These are phyloP conservation scores for Fusarium lyarnte DNA, from an alignment of 2,329 filamentous ascomycete genomes.

Conservation along the genomic window DNA sequence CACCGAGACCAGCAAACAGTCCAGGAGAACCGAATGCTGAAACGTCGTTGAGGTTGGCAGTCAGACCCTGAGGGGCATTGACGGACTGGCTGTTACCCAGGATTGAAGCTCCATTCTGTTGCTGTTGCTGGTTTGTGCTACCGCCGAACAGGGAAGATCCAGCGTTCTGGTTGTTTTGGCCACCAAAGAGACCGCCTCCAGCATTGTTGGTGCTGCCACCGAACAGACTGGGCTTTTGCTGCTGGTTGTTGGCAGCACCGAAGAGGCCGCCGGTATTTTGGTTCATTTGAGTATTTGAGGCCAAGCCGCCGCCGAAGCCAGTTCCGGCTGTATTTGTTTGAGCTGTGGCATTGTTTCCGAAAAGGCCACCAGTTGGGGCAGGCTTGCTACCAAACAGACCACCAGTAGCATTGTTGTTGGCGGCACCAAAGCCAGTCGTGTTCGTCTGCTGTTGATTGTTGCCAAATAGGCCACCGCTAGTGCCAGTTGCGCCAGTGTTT, in stretches of 20 bases:
- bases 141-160: constrained; percentile 57
- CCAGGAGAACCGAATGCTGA: constrained; percentile 91
- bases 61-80: constrained; percentile 71
- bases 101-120: constrained; percentile 64
- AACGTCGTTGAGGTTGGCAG: constrained; percentile 82
- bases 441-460: constrained; percentile 47
- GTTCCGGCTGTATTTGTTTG: constrained; percentile 51
- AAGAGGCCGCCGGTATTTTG: constrained; percentile 60
- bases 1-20: constrained; percentile 79
- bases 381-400: constrained; percentile 55
- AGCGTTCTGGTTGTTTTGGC: constrained; percentile 56
- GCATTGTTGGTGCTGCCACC: constrained; percentile 57
- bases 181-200: constrained; percentile 65
- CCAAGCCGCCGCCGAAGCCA: constrained; percentile 56
- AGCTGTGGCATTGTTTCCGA: constrained; percentile 49
- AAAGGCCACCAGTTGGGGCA: constrained; percentile 52
- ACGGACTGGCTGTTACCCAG: constrained; percentile 64
- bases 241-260: constrained; percentile 52
- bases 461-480: constrained; percentile 55
- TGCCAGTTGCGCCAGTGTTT: constrained; percentile 13
- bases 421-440: constrained; percentile 47
- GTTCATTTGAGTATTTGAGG: constrained; percentile 49
- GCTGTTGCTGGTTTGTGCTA: constrained; percentile 60
- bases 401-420: constrained; percentile 47
- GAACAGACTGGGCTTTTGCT: constrained; percentile 61